Conservation (phyloP, 176 grass and related monocot species). For the Oryza australiensis region DNA sequence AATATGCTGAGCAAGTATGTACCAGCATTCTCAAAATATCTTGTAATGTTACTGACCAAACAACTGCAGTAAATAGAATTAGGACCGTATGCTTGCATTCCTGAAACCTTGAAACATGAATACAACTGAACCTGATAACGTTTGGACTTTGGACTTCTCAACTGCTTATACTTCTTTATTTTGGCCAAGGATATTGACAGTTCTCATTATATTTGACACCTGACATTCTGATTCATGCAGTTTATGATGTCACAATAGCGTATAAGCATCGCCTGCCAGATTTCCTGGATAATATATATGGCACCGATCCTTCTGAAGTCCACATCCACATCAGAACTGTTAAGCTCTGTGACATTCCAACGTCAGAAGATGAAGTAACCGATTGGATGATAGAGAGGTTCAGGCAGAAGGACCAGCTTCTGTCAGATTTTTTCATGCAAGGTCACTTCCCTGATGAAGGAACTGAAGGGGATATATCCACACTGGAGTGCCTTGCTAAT, state of each 20-base stretch:
- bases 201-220: slow-evolving; percentile 10
- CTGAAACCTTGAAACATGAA: neutral
- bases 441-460: slow-evolving; percentile 75
- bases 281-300: slow-evolving; percentile 78
- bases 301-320: slow-evolving; percentile 88
- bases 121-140: neutral
- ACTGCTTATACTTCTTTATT: neutral
- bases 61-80: neutral
- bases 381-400: slow-evolving; percentile 85
- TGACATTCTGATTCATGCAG: slow-evolving; percentile 44
- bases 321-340: slow-evolving; percentile 74
- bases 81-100: slow-evolving; percentile 9
- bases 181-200: neutral
- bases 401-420: slow-evolving; percentile 75
- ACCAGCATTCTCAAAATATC: slow-evolving; percentile 4
- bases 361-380: slow-evolving; percentile 56
- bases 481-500: slow-evolving; percentile 53
- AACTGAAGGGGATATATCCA: slow-evolving; percentile 77
- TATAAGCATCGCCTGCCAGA: slow-evolving; percentile 81
- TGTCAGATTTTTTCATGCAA: slow-evolving; percentile 54
- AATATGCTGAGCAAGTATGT: neutral
- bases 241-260: slow-evolving; percentile 82
- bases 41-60: neutral
- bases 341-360: slow-evolving; percentile 52
- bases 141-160: neutral